Percentiles rank a stretch among this genome's conserved stretches.
Evolutionary conservation across 108 stramenopile species (phyloP).

Genomic region (Epithemia pelagica): DNA sequence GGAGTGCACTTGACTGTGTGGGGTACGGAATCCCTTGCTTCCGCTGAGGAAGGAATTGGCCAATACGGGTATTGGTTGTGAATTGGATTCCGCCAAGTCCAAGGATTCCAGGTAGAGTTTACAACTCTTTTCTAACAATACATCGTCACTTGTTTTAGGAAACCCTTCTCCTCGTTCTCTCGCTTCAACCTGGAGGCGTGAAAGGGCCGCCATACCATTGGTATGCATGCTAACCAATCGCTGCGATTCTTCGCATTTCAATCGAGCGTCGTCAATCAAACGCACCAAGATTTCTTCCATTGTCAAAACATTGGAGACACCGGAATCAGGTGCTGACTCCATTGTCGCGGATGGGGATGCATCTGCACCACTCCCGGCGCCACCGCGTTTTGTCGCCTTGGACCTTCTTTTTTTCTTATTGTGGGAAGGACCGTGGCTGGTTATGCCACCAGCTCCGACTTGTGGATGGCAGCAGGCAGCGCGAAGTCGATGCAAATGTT

Average conservation of each 20-base stretch:
- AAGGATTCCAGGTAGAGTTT: conserved; percentile 28
- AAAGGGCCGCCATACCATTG: conserved; percentile 52
- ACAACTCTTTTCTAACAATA: conserved; percentile 26
- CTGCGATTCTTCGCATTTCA: conserved; percentile 57
- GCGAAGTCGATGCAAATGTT: conserved; percentile 37
- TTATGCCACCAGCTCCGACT: conserved; percentile 57
- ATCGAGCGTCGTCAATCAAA: conserved; percentile 57
- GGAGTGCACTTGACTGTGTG: too few species aligned
- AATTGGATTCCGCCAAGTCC: conserved; percentile 34
- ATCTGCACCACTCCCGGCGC: conserved; percentile 3
- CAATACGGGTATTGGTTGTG: conserved; percentile 27
- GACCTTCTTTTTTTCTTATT: conserved; percentile 3
- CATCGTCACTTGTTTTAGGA: conserved; percentile 23
- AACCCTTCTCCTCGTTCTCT: conserved; percentile 6
- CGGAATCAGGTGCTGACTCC: too few species aligned
- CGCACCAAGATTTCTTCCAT: conserved; percentile 55
- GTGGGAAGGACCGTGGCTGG: too few species aligned
- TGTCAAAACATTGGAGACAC: conserved; percentile 27
- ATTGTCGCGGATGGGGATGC: conserved; percentile 1
- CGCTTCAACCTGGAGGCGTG: conserved; percentile 46
- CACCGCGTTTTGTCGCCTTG: too few species aligned
- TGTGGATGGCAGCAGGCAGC: conserved; percentile 79
- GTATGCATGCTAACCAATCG: conserved; percentile 47
- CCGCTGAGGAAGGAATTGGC: too few species aligned
- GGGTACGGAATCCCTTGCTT: too few species aligned